These are phyloP conservation scores for Tolypocladium paradoxum DNA, from an alignment of 2,329 filamentous ascomycete species.

Conservation along the genomic window DNA sequence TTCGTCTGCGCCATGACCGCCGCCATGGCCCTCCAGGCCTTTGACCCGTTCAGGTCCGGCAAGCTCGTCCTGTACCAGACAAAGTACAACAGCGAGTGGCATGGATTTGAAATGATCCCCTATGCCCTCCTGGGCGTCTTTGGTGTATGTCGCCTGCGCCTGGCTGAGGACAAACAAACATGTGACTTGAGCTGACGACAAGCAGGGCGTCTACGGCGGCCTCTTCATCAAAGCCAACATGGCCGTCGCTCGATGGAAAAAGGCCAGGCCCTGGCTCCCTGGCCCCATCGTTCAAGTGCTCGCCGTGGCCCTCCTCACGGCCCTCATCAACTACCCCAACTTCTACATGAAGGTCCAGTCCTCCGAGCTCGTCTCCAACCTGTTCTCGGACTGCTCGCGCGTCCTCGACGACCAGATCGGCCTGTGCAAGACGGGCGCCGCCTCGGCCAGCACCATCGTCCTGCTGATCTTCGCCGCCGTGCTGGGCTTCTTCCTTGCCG, in stretches of 20 bases:
- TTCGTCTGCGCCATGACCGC: slow-evolving; percentile 99
- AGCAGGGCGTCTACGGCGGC: slow-evolving; percentile 76
- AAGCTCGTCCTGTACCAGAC: slow-evolving; percentile 96
- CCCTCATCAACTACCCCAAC: slow-evolving; percentile 89
- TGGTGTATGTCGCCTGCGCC: slow-evolving; percentile 38
- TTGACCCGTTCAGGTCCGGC: slow-evolving; percentile 90
- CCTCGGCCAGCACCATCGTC: slow-evolving; percentile 71
- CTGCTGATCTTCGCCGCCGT: slow-evolving; percentile 73
- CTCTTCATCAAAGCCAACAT: slow-evolving; percentile 95
- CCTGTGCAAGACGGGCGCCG: slow-evolving; percentile 78
- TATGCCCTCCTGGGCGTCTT: slow-evolving; percentile 79
- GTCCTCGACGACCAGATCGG: slow-evolving; percentile 78
- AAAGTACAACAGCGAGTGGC: slow-evolving; percentile 84
- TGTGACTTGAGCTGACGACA: slow-evolving; percentile 4
- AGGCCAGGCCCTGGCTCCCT: slow-evolving; percentile 52
- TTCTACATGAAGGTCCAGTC: slow-evolving; percentile 91
- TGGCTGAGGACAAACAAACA: background rate
- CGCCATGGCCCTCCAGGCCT: slow-evolving; percentile 80
- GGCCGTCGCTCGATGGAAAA: slow-evolving; percentile 71
- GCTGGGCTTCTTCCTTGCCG: slow-evolving; percentile 74
- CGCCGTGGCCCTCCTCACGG: slow-evolving; percentile 69
- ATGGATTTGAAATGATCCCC: slow-evolving; percentile 85
- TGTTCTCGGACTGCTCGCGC: slow-evolving; percentile 84
- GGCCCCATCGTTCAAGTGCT: slow-evolving; percentile 71
- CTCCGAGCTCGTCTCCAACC: slow-evolving; percentile 79